Percentiles rank a stretch among this genome's conserved stretches.
These are phyloP conservation scores for Daldinia concentrica DNA, from an alignment of 495 filamentous ascomycete genomes.

Conservation along the genomic window DNA sequence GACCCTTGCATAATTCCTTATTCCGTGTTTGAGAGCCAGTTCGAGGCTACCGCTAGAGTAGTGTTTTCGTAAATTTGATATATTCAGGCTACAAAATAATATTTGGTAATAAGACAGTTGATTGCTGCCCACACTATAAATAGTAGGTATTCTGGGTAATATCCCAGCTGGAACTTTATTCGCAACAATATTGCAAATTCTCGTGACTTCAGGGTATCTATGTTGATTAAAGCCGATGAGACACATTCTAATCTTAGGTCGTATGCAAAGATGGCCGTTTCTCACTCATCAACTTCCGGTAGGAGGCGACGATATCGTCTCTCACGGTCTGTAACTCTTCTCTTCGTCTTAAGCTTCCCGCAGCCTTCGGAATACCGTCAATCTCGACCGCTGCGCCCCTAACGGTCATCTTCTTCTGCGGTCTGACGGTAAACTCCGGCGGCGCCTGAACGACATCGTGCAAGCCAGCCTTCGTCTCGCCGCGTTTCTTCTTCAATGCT, in stretches of 20 bases:
- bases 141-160: not conserved
- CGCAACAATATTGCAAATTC: not conserved
- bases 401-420: conserved; percentile 75
- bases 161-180: not conserved
- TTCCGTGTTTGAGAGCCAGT: too few relatives aligned
- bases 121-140: too few relatives aligned
- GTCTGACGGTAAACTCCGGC: conserved; percentile 72
- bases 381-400: conserved; percentile 76
- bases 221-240: not conserved
- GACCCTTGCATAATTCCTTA: too few relatives aligned
- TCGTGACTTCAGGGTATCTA: conserved; percentile 25
- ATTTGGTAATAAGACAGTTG: too few relatives aligned
- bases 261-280: conserved; percentile 55
- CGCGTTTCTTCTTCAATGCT: conserved; percentile 68
- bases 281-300: conserved; percentile 80
- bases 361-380: conserved; percentile 75
- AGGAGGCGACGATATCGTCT: conserved; percentile 80
- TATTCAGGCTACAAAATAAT: too few relatives aligned
- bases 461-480: conserved; percentile 66
- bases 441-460: conserved; percentile 86
- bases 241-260: conserved; percentile 14
- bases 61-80: too few relatives aligned
- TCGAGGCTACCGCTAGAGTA: too few relatives aligned
- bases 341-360: conserved; percentile 80
- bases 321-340: conserved; percentile 83